Percentiles rank a stretch among this genome's conserved stretches.
Conservation (phyloP, 2,329 filamentous ascomycete genomes). For the Rhytidhysteron rufulum region DNA sequence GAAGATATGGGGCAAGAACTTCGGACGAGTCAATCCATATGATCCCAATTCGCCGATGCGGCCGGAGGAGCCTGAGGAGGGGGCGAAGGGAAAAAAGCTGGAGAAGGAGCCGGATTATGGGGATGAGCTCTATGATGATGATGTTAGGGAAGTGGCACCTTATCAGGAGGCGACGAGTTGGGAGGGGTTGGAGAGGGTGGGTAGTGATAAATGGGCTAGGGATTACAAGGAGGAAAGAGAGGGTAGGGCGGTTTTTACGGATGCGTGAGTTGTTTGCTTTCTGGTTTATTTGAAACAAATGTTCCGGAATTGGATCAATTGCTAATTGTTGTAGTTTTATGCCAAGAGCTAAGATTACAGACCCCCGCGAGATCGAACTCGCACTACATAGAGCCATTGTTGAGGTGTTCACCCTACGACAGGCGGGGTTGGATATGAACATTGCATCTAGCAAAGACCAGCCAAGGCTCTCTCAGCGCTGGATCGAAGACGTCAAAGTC, state of each 20-base stretch:
- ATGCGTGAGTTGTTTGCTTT: slow-evolving; percentile 5
- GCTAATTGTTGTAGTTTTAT: slow-evolving; percentile 30
- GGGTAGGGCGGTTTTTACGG: slow-evolving; percentile 25
- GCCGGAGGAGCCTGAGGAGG: neutral
- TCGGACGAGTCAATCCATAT: slow-evolving; percentile 35
- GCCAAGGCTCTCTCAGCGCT: neutral
- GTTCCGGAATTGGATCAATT: neutral
- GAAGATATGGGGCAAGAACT: slow-evolving; percentile 30
- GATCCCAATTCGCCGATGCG: slow-evolving; percentile 32
- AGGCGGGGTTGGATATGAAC: slow-evolving; percentile 23
- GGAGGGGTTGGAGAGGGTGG: slow-evolving; percentile 53
- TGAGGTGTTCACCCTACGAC: slow-evolving; percentile 49
- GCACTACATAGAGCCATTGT: slow-evolving; percentile 55
- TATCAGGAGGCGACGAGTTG: slow-evolving; percentile 49
- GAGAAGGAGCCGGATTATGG: slow-evolving; percentile 24
- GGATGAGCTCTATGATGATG: slow-evolving; percentile 6
- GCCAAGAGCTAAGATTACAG: slow-evolving; percentile 30
- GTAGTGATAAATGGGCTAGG: slow-evolving; percentile 44
- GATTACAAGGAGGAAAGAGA: slow-evolving; percentile 25
- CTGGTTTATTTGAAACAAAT: too few relatives aligned
- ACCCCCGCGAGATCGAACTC: slow-evolving; percentile 33
- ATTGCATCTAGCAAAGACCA: slow-evolving; percentile 10
- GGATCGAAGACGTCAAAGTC: neutral
- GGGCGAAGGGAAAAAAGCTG: slow-evolving; percentile 16
- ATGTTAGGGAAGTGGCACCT: neutral